Conservation (phyloP, 2,329 filamentous ascomycete genomes). For the Exophiala xenobiotica region DNA sequence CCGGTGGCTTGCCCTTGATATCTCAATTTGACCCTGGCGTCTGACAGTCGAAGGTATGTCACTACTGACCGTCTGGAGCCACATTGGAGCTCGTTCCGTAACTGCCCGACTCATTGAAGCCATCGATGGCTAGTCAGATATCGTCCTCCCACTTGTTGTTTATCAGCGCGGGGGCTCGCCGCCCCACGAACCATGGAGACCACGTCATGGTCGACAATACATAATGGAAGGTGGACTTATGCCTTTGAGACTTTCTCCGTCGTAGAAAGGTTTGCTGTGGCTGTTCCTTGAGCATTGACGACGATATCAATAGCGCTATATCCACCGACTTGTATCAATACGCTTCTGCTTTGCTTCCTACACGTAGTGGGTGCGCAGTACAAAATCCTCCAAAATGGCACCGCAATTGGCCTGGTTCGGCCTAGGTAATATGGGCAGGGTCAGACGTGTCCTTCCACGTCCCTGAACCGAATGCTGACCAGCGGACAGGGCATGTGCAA, state of each 20-base stretch:
- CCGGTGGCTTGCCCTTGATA: no score
- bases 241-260: not conserved
- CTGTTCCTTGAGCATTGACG: no score
- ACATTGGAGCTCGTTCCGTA: no score
- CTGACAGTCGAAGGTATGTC: no score
- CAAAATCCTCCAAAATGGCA: conserved; percentile 31
- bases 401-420: conserved; percentile 72
- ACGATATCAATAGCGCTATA: no score
- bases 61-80: no score
- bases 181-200: not conserved
- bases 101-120: no score
- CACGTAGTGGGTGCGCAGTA: no score
- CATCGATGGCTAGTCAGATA: not conserved
- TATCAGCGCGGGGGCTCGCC: not conserved
- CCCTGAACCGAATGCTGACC: not conserved
- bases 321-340: no score
- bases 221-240: not conserved
- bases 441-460: conserved; percentile 44
- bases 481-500: conserved; percentile 70
- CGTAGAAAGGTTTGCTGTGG: not conserved
- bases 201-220: not conserved
- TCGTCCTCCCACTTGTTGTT: not conserved
- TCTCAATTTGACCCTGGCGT: no score
- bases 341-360: no score
- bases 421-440: conserved; percentile 83